Percentiles rank a stretch among this genome's conserved stretches.
Evolutionary conservation across 2,329 filamentous ascomycete species (phyloP).

Genomic region (Aspergillus sp.): DNA sequence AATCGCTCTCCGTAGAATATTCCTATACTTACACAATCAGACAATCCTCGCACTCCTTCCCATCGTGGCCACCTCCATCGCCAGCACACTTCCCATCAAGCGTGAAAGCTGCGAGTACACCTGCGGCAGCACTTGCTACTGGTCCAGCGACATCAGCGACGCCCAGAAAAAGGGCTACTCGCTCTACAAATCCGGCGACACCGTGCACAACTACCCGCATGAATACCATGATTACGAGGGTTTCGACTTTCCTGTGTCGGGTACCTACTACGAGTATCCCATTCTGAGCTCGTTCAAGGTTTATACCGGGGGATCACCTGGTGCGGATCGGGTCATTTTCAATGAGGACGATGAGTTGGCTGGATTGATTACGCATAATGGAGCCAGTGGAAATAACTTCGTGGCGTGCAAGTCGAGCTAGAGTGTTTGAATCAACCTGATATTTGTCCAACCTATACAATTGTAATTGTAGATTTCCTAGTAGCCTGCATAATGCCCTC

Average conservation of each 20-base stretch:
- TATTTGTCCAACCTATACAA: no score
- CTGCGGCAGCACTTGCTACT: conserved; percentile 54
- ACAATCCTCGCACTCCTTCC: no score
- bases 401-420: conserved; percentile 47
- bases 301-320: conserved; percentile 59
- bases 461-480: no score
- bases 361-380: conserved; percentile 65
- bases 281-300: conserved; percentile 44
- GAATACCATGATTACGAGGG: conserved; percentile 59
- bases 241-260: conserved; percentile 54
- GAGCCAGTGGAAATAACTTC: conserved; percentile 64
- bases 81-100: conserved; percentile 25
- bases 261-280: conserved; percentile 62
- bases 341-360: conserved; percentile 53
- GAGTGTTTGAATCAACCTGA: no score
- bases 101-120: conserved; percentile 44
- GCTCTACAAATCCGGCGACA: conserved; percentile 40
- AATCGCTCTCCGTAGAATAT: no score
- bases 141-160: conserved; percentile 42
- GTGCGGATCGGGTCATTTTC: conserved; percentile 63
- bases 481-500: no score
- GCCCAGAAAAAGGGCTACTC: conserved; percentile 50
- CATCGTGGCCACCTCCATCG: no score
- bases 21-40: no score
- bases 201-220: conserved; percentile 51